Evolutionary conservation across 2,329 filamentous ascomycete species (phyloP).

Genomic region (Microdochium trichocladiopsis): DNA sequence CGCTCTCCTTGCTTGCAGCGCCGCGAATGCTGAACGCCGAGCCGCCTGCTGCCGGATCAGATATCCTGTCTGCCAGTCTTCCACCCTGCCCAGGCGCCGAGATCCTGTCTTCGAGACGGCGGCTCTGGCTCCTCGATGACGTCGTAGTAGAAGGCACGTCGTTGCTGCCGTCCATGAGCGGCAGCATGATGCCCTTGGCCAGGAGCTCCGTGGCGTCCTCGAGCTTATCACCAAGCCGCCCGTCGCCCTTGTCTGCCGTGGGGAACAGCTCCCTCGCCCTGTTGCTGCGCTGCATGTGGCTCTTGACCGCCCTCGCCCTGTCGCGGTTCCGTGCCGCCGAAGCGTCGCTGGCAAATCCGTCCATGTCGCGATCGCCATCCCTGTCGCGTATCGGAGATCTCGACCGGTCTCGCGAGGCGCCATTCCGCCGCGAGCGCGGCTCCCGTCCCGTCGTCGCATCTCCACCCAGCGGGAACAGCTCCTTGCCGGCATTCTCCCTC

Average conservation of each 20-base stretch:
- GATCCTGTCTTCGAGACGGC: conserved; percentile 20
- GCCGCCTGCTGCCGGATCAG: conserved; percentile 13
- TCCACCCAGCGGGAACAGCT: conserved; percentile 50
- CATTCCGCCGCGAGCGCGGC: conserved; percentile 9
- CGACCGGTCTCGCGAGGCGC: conserved; percentile 35
- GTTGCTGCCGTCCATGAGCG: conserved; percentile 35
- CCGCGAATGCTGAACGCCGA: conserved; percentile 54
- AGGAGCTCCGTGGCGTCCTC: conserved; percentile 47
- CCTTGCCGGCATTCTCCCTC: conserved; percentile 43
- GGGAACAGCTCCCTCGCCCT: conserved; percentile 54
- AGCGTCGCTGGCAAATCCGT: conserved; percentile 15
- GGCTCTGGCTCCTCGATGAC: conserved; percentile 2
- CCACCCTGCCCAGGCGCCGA: conserved; percentile 12
- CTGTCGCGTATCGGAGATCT: conserved; percentile 40
- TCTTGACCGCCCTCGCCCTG: conserved; percentile 37
- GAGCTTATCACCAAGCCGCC: conserved; percentile 42
- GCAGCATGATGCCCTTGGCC: conserved; percentile 37
- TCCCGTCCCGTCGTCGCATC: conserved; percentile 17
- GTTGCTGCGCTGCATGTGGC: conserved; percentile 29
- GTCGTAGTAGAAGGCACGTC: conserved; percentile 13
- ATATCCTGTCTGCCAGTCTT: conserved; percentile 26
- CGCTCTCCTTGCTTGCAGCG: conserved; percentile 36
- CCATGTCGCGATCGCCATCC: conserved; percentile 33
- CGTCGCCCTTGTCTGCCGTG: conserved; percentile 27
- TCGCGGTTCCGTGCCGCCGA: conserved; percentile 30